Conservation (phyloP, 1,284 basidiomycete genomes). For the Polyporus tsugae region DNA sequence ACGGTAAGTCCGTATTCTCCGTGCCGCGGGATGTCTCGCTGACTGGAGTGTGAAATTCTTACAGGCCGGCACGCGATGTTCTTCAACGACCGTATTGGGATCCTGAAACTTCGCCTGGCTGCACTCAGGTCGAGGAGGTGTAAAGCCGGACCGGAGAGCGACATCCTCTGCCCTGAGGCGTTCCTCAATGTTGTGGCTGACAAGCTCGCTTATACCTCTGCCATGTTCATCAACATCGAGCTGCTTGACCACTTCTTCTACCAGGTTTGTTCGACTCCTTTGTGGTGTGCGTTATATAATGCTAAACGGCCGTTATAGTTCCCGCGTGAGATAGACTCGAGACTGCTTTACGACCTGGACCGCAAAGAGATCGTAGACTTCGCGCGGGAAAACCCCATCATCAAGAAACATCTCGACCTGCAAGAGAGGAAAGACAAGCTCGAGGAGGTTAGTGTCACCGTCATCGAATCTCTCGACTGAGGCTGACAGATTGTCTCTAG, state of each 20-base stretch:
- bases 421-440: constrained; percentile 98
- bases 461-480: constrained; percentile 7
- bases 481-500: constrained; percentile 46
- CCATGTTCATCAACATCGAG: constrained; percentile 99
- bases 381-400: constrained; percentile 92
- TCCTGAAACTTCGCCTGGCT: constrained; percentile 86
- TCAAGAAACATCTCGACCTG: constrained; percentile 90
- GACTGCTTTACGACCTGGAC: constrained; percentile 91
- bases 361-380: constrained; percentile 88
- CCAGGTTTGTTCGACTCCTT: constrained; percentile 60
- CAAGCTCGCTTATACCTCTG: constrained; percentile 94
- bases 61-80: constrained; percentile 92
- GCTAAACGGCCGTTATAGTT: constrained; percentile 63
- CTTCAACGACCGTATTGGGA: constrained; percentile 81
- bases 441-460: constrained; percentile 73
- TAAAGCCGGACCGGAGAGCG: constrained; percentile 84
- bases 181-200: constrained; percentile 98
- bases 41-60: constrained; percentile 17
- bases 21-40: not conserved
- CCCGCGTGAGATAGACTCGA: constrained; percentile 97
- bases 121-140: constrained; percentile 92
- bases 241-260: constrained; percentile 99
- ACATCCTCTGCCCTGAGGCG: constrained; percentile 94
- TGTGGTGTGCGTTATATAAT: not conserved
- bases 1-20: constrained; percentile 66